Evolutionary conservation across 208 protist species (phyloP).

Genomic region (Spongospora subterranea): DNA sequence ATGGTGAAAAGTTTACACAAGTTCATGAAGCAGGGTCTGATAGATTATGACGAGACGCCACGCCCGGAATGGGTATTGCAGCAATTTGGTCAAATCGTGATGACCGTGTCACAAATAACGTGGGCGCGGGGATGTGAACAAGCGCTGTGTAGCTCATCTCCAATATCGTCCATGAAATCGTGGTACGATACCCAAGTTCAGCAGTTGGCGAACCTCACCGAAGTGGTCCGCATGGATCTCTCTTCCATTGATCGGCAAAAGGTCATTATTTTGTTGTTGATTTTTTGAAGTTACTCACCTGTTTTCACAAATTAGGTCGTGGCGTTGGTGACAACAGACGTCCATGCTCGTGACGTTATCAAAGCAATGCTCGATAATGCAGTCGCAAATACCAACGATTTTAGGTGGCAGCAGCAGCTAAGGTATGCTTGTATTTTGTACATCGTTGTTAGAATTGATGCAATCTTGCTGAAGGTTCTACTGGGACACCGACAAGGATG

Average conservation of each 20-base stretch:
- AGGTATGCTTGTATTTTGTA: slow-evolving; percentile 68
- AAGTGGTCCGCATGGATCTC: slow-evolving; percentile 83
- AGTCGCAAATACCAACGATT: slow-evolving; percentile 82
- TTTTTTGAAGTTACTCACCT: not conserved
- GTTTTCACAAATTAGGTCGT: not conserved
- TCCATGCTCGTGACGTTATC: slow-evolving; percentile 94
- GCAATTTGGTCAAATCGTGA: slow-evolving; percentile 86
- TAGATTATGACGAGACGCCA: slow-evolving; percentile 74
- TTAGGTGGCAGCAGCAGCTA: slow-evolving; percentile 95
- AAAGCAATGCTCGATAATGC: slow-evolving; percentile 86
- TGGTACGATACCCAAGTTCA: slow-evolving; percentile 57
- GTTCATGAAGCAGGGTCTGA: slow-evolving; percentile 83
- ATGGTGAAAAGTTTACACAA: slow-evolving; percentile 88
- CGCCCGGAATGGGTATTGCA: slow-evolving; percentile 85
- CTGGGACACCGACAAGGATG: slow-evolving; percentile 91
- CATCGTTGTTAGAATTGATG: not conserved
- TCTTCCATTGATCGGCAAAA: slow-evolving; percentile 87
- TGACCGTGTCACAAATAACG: slow-evolving; percentile 85
- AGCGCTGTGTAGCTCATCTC: not conserved
- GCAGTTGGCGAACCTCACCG: slow-evolving; percentile 85
- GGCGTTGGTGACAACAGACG: slow-evolving; percentile 95
- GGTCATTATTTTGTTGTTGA: slow-evolving; percentile 76
- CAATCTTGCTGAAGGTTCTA: slow-evolving; percentile 78
- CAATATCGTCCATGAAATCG: slow-evolving; percentile 3
- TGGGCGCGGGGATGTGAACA: slow-evolving; percentile 73